A percentile compares a stretch with the other conserved stretches of the same genome.
Conservation (phyloP, 2,329 filamentous ascomycete genomes). For the Raffaelea ambrosiae region DNA sequence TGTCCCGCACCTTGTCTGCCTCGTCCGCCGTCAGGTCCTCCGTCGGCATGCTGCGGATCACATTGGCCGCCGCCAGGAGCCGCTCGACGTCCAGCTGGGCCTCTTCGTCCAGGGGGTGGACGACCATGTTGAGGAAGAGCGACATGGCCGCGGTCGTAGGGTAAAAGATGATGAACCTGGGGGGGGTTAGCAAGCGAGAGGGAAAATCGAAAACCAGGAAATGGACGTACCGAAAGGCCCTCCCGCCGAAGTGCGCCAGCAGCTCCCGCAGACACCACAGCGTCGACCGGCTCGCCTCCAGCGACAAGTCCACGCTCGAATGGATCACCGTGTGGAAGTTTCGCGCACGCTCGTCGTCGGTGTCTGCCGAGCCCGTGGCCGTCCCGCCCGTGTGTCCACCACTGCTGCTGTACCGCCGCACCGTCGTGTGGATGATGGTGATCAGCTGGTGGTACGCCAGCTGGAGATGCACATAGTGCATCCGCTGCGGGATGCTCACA, state of each 20-base stretch:
- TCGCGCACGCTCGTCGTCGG: background rate
- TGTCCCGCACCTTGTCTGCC: background rate
- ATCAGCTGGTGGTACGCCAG: background rate
- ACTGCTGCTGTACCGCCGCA: background rate
- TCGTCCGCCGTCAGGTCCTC: background rate
- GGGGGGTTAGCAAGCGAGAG: background rate
- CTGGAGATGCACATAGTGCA: background rate
- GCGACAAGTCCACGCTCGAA: background rate
- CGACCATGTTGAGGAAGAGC: background rate
- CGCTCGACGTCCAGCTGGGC: background rate
- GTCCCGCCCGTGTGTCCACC: background rate
- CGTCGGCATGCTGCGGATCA: background rate
- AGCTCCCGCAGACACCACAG: background rate
- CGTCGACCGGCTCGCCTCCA: conserved; percentile 1
- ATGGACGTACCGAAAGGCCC: background rate
- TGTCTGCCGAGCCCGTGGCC: no score
- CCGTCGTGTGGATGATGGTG: background rate
- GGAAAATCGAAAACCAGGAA: background rate
- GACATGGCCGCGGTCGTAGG: background rate
- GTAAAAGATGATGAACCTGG: conserved; percentile 1
- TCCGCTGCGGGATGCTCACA: background rate
- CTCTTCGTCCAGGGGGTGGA: background rate
- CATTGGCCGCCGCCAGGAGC: background rate
- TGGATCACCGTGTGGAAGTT: conserved; percentile 1
- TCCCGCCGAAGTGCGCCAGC: background rate